Evolutionary conservation across 108 stramenopile genomes (phyloP).

Genomic region (Asterionellopsis glacialis): DNA sequence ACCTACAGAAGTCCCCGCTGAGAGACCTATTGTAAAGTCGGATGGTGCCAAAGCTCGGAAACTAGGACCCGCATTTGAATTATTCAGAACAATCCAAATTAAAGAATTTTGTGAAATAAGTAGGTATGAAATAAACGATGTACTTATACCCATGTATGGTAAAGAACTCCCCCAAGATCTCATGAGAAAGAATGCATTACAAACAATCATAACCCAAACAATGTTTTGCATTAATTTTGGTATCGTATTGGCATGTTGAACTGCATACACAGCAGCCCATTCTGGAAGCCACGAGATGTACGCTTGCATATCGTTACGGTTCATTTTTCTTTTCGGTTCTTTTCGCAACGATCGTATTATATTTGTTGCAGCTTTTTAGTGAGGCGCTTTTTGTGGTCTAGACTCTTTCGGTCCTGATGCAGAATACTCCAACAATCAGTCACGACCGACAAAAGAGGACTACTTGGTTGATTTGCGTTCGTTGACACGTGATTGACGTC

Average conservation of each 20-base stretch:
- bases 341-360: no score
- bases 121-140: slow-evolving; percentile 9
- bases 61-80: slow-evolving; percentile 5
- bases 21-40: slow-evolving; percentile 37
- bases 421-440: no score
- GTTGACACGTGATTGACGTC: no score
- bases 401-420: no score
- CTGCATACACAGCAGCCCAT: no score
- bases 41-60: slow-evolving; percentile 22
- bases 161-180: slow-evolving; percentile 14
- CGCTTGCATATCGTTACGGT: no score
- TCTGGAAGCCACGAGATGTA: no score
- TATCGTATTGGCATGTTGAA: background rate
- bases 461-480: no score
- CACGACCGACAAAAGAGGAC: no score
- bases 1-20: slow-evolving; percentile 33
- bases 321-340: no score
- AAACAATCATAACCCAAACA: background rate
- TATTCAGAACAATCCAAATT: slow-evolving; percentile 12
- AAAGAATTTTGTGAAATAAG: slow-evolving; percentile 16
- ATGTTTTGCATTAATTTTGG: background rate
- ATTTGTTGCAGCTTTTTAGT: no score
- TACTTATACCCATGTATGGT: slow-evolving; percentile 18
- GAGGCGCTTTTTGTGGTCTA: no score
- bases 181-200: slow-evolving; percentile 5